A percentile compares a stretch with the other conserved stretches of the same genome.
Conservation (phyloP, 2,329 filamentous ascomycete species). For the Periconia macrospinosa region DNA sequence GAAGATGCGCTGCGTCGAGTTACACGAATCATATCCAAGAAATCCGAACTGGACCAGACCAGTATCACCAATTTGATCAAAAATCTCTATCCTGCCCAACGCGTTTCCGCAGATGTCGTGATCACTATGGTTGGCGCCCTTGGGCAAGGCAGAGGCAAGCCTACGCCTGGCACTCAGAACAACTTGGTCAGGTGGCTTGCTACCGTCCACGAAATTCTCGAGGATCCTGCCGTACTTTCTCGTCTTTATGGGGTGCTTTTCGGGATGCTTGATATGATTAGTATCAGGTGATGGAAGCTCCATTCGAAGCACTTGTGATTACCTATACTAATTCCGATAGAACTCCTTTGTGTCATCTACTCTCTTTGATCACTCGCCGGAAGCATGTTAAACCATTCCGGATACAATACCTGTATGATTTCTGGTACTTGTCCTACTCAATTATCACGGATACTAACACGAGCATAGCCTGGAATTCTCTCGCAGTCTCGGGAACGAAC, state of each 20-base stretch:
- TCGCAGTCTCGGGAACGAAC: constrained; percentile 63
- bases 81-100: constrained; percentile 73
- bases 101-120: constrained; percentile 62
- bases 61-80: constrained; percentile 70
- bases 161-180: constrained; percentile 70
- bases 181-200: constrained; percentile 77
- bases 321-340: constrained; percentile 33
- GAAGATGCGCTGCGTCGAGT: constrained; percentile 63
- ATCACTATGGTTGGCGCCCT: constrained; percentile 71
- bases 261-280: constrained; percentile 78
- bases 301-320: constrained; percentile 3
- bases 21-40: constrained; percentile 66
- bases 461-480: constrained; percentile 50
- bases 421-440: not conserved
- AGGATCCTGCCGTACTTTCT: constrained; percentile 64
- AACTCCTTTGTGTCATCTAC: constrained; percentile 68
- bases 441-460: constrained; percentile 23
- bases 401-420: constrained; percentile 67
- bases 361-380: constrained; percentile 76
- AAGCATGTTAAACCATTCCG: constrained; percentile 83
- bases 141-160: constrained; percentile 77
- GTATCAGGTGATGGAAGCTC: constrained; percentile 59
- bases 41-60: constrained; percentile 74
- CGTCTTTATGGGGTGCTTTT: constrained; percentile 77
- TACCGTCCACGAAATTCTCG: constrained; percentile 71